A percentile compares a stretch with the other conserved stretches of the same genome.
These are phyloP conservation scores for Penicillium corylophilum DNA, from an alignment of 2,329 filamentous ascomycete genomes.

Conservation along the genomic window DNA sequence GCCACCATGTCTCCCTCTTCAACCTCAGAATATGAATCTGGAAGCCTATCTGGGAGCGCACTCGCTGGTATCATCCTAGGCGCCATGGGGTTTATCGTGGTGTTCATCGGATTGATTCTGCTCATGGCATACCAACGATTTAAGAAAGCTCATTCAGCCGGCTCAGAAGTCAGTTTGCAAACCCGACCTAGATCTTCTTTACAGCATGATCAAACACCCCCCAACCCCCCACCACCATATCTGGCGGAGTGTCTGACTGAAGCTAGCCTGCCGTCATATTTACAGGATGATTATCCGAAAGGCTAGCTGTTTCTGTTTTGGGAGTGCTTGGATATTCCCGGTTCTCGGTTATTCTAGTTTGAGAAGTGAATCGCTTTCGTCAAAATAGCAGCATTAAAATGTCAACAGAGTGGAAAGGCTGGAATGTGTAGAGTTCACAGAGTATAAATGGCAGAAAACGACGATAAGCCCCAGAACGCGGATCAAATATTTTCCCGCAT, in stretches of 20 bases:
- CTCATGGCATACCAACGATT: not conserved
- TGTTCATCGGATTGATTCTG: not conserved
- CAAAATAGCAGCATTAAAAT: not conserved
- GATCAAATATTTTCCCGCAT: constrained; percentile 16
- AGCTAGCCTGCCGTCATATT: no score
- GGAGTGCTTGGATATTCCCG: no score
- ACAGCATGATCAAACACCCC: no score
- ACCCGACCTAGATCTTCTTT: no score
- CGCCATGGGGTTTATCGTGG: not conserved
- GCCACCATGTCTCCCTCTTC: not conserved
- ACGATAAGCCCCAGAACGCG: constrained; percentile 11
- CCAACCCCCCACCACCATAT: no score
- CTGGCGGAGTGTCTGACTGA: no score
- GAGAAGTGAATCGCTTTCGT: no score
- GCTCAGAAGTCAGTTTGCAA: no score
- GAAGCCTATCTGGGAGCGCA: not conserved
- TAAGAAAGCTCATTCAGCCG: not conserved
- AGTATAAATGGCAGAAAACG: not conserved
- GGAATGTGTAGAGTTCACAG: not conserved
- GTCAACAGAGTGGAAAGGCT: not conserved
- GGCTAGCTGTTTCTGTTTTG: no score
- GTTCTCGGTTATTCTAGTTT: no score
- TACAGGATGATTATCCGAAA: no score
- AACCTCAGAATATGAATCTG: not conserved
- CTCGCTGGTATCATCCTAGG: not conserved